Evolutionary conservation across 2,329 filamentous ascomycete species (phyloP).

Genomic region (Monilinia fructicola): DNA sequence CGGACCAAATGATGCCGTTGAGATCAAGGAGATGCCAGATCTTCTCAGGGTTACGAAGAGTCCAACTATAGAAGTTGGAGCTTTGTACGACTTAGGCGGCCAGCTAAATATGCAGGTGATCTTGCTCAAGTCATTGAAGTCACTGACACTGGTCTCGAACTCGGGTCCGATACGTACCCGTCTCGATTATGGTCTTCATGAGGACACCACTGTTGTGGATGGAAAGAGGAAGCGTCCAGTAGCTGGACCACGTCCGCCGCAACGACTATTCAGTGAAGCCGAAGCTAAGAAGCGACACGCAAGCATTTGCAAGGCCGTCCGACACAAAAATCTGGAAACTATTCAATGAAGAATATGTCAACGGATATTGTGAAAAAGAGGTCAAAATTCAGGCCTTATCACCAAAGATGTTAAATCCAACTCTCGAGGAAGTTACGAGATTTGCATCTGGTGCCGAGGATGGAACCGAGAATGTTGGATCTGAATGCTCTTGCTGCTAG

Average conservation of each 20-base stretch:
- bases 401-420: slow-evolving; percentile 91
- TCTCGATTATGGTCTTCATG: slow-evolving; percentile 85
- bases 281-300: slow-evolving; percentile 89
- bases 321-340: slow-evolving; percentile 71
- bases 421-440: slow-evolving; percentile 90
- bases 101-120: slow-evolving; percentile 81
- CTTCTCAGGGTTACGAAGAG: slow-evolving; percentile 88
- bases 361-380: slow-evolving; percentile 91
- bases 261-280: slow-evolving; percentile 86
- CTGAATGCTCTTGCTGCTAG: slow-evolving; percentile 87
- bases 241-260: slow-evolving; percentile 71
- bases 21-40: slow-evolving; percentile 97
- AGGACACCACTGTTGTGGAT: slow-evolving; percentile 58
- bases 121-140: slow-evolving; percentile 90
- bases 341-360: slow-evolving; percentile 85
- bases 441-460: slow-evolving; percentile 88
- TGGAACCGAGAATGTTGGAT: slow-evolving; percentile 89
- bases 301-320: slow-evolving; percentile 51
- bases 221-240: slow-evolving; percentile 75
- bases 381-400: slow-evolving; percentile 86
- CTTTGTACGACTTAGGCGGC: slow-evolving; percentile 84
- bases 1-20: slow-evolving; percentile 81
- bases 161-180: slow-evolving; percentile 89
- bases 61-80: slow-evolving; percentile 78
- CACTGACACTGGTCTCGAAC: slow-evolving; percentile 87